These are phyloP conservation scores for Cunninghamia lanceolata DNA, from an alignment of 75 land plant species.

Conservation along the genomic window DNA sequence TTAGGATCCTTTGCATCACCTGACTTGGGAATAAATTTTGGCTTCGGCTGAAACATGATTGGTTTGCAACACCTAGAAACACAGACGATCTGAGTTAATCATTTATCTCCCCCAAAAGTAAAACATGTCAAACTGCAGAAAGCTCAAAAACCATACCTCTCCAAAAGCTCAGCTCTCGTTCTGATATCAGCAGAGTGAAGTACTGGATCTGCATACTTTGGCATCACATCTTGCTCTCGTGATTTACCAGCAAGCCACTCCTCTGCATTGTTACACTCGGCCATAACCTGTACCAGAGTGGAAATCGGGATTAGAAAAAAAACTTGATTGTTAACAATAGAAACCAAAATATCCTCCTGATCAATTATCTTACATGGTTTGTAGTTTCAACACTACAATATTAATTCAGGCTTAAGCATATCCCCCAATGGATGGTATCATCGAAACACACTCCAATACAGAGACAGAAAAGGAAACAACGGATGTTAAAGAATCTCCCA, in stretches of 20 bases:
- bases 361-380: not conserved
- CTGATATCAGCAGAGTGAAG: conserved; percentile 24
- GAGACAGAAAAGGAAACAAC: not conserved
- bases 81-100: not conserved
- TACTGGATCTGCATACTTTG: conserved; percentile 32
- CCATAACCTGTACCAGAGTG: conserved; percentile 26
- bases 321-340: not conserved
- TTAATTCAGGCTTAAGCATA: not conserved
- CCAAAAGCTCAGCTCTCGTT: conserved; percentile 39
- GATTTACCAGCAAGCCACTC: conserved; percentile 43
- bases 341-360: not conserved
- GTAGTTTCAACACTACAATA: not conserved
- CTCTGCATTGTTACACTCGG: conserved; percentile 42
- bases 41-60: conserved; percentile 31
- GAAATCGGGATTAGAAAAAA: not conserved
- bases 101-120: not conserved
- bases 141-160: conserved; percentile 11
- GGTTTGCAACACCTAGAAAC: conserved; percentile 33
- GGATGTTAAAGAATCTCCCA: not conserved
- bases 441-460: not conserved
- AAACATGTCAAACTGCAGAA: not conserved
- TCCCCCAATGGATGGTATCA: not conserved
- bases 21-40: conserved; percentile 19
- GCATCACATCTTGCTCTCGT: conserved; percentile 30
- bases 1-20: conserved; percentile 13